These are phyloP conservation scores for Elaeis guineensis DNA, from an alignment of 176 grass and related monocot genomes.

Conservation along the genomic window DNA sequence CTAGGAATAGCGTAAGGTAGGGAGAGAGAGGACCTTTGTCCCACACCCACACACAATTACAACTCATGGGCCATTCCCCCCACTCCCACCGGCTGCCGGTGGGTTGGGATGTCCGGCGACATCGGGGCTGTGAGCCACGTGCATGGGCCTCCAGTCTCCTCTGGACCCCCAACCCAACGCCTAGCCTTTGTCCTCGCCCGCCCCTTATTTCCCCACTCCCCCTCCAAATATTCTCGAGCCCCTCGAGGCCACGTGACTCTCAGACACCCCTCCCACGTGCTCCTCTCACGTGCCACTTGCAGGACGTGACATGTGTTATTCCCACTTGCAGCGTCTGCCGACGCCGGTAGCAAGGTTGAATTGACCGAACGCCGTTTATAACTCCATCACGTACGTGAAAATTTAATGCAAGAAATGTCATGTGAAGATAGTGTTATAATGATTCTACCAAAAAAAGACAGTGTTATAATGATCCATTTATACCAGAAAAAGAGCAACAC, in stretches of 20 bases:
- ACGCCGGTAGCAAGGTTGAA: no score
- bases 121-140: conserved; percentile 40
- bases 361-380: no score
- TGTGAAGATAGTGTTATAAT: no score
- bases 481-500: no score
- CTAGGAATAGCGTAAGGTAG: no score
- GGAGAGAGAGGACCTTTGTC: neutral
- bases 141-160: conserved; percentile 14
- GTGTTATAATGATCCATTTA: no score
- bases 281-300: conserved; percentile 21
- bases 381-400: no score
- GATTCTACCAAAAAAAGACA: no score
- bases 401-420: no score
- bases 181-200: conserved; percentile 26
- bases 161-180: conserved; percentile 21
- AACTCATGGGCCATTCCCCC: conserved; percentile 19
- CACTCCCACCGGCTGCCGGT: conserved; percentile 37
- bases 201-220: conserved; percentile 10
- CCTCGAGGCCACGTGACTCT: conserved; percentile 25
- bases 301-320: conserved; percentile 2
- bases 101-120: conserved; percentile 36
- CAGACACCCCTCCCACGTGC: conserved; percentile 13
- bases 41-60: neutral
- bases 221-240: conserved; percentile 24
- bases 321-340: no score